Evolutionary conservation across 2,329 filamentous ascomycete species (phyloP).

Genomic region (Aspergillus fijiensis): DNA sequence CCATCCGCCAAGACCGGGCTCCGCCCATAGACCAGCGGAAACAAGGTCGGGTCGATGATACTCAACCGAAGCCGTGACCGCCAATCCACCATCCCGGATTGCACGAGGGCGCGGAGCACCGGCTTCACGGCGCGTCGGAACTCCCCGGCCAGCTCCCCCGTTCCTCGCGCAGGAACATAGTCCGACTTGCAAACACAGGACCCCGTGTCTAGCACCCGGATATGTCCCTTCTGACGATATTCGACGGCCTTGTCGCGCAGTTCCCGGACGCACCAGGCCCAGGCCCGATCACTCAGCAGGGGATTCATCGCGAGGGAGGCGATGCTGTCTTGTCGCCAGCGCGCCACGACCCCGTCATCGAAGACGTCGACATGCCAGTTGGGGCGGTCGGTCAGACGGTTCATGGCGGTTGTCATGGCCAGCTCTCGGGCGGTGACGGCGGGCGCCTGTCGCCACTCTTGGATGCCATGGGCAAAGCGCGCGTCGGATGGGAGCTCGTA

Average conservation of each 20-base stretch:
- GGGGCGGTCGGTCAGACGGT: background rate
- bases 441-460: slow-evolving; percentile 2
- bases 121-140: background rate
- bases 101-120: background rate
- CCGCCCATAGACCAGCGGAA: background rate
- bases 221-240: background rate
- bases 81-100: background rate
- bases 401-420: background rate
- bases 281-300: background rate
- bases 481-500: slow-evolving; percentile 1
- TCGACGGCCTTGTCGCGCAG: background rate
- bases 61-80: background rate
- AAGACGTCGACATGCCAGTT: slow-evolving; percentile 4
- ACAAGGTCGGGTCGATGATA: background rate
- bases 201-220: background rate
- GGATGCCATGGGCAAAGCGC: background rate
- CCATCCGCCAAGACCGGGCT: background rate
- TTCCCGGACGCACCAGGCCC: background rate
- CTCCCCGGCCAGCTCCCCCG: background rate
- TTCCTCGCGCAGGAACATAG: background rate
- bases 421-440: background rate
- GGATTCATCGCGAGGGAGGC: background rate
- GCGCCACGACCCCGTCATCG: background rate
- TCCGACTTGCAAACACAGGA: slow-evolving; percentile 1
- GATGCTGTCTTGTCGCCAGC: background rate